Base-by-base conservation (phyloP, 768 basidiomycete genomes). In the Rhizopogon salebrosus region DNA sequence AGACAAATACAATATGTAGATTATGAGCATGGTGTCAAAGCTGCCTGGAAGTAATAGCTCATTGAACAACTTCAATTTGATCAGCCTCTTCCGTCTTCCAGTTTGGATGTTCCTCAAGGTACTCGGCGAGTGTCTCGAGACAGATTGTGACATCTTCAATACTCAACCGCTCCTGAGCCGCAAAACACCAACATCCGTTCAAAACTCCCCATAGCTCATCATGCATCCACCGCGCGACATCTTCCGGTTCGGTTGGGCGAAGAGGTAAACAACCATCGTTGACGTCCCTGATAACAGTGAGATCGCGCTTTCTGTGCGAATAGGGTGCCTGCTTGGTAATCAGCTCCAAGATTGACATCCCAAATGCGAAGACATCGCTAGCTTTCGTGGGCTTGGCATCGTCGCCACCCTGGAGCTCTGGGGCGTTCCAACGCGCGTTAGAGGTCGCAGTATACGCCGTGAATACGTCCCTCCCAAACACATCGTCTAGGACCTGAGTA, bases 291-390 rank as follows among this genome's bases (percentile, higher is more conserved):
- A 82, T 71, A 22, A 85, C 81, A 24, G 72, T 64, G 9, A 78
- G 68, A 57, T 84, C 80, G 18, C 77, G 70, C 57, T 66, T 77
- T 41, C 71, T 71, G 48, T 81, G 71, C 9, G 75, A 63, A 59
- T 78, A 85, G 0, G 84, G 84, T 35, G 62, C 63, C 29, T 61
- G 62, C 60, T 78, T 74, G 5, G 83, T 84, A 29, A 81, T 61
- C 45, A 83, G 73, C 57, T 85, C 83, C 23, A 85, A 70, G 31
- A 80, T 70, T 11, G 79, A 73, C 84, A 85, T 85, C 10, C 75
- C 78, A 50, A 75, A 85, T 3, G 80, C 79, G 55, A 83, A 85
- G 0, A 76, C 68, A 58, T 85, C 84, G 11, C 77, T 73, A 40
- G 69, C 67, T 61, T 67, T 75, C 9, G 79, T 80, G 0, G 76